Evolutionary conservation across 2,329 filamentous ascomycete species (phyloP).

Genomic region (Penicillium hordei): DNA sequence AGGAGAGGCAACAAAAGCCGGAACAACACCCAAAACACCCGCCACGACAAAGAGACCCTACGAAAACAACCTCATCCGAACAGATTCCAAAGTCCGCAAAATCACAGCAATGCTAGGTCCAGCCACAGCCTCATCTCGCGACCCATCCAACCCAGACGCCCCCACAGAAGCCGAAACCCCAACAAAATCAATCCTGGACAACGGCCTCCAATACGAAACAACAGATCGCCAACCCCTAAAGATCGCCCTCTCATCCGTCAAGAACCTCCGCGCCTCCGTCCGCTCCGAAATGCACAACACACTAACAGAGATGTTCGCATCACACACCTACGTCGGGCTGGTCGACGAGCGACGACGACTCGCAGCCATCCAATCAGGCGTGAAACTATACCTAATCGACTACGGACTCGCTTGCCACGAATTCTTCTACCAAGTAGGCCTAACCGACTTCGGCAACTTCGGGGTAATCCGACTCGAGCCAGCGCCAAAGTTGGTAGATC

Average conservation of each 20-base stretch:
- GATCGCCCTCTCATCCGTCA: constrained; percentile 80
- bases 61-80: constrained; percentile 86
- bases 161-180: constrained; percentile 37
- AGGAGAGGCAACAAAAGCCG: constrained; percentile 35
- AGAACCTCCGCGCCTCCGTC: constrained; percentile 77
- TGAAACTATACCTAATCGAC: constrained; percentile 89
- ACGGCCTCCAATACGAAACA: constrained; percentile 68
- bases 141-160: constrained; percentile 27
- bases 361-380: constrained; percentile 87
- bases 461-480: constrained; percentile 78
- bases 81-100: constrained; percentile 83
- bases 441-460: constrained; percentile 96
- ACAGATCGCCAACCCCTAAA: constrained; percentile 67
- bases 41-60: constrained; percentile 57
- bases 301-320: constrained; percentile 81
- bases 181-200: constrained; percentile 30
- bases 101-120: constrained; percentile 94
- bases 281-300: constrained; percentile 79
- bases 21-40: constrained; percentile 39
- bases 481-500: constrained; percentile 66
- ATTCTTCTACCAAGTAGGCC: constrained; percentile 91
- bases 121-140: constrained; percentile 26
- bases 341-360: constrained; percentile 84
- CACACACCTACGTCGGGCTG: constrained; percentile 89
- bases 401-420: constrained; percentile 85